Evolutionary conservation across 192 early-diverging fungal genomes (phyloP).

Genomic region (Linnemannia zychae): DNA sequence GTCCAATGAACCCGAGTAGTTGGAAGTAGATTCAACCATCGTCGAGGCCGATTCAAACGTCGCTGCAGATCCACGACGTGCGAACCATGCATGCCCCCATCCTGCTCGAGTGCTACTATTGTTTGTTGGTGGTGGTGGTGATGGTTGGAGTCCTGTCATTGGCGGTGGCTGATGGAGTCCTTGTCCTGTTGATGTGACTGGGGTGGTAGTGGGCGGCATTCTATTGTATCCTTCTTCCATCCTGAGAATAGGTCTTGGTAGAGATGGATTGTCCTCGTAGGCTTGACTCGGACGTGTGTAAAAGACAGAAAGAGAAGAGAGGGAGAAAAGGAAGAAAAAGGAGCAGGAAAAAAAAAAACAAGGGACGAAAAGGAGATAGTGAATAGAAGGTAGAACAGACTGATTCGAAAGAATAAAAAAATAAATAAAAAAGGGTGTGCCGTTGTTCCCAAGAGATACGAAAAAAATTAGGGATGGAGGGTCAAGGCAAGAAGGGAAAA

Average conservation of each 20-base stretch:
- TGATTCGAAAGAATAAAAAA: neutral
- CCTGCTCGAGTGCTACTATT: neutral
- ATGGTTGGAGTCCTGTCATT: neutral
- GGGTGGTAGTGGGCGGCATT: neutral
- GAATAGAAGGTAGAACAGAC: neutral
- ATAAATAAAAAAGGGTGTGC: neutral
- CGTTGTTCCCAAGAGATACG: neutral
- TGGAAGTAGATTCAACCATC: slow-evolving; percentile 16
- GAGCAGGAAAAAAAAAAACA: neutral
- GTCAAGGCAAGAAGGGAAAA: neutral
- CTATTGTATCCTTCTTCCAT: neutral
- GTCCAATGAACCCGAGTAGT: neutral
- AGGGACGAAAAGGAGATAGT: neutral
- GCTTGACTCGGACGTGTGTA: neutral
- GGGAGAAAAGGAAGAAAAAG: neutral
- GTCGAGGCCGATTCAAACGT: slow-evolving; percentile 19
- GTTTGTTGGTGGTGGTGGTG: neutral
- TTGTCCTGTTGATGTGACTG: neutral
- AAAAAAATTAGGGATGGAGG: too few relatives aligned
- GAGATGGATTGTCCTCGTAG: neutral
- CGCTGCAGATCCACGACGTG: slow-evolving; percentile 9
- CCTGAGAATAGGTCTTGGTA: neutral
- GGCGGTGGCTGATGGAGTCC: neutral
- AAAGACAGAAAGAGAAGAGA: too few relatives aligned
- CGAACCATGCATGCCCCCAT: neutral